phyloP scores from a whole-genome alignment of 192 early-diverging fungal species.

The Diversispora eburnea region DNA sequence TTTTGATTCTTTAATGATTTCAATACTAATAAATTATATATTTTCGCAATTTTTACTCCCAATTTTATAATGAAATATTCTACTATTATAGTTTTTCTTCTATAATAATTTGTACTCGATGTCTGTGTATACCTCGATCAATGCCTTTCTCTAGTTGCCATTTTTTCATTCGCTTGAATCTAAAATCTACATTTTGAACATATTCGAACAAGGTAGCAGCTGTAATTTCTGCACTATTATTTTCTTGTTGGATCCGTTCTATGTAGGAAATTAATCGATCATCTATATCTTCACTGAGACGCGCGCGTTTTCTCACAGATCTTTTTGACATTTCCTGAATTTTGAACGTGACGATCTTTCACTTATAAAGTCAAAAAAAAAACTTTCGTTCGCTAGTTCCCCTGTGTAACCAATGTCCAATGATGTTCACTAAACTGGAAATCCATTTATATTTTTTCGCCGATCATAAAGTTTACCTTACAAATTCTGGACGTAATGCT shows the following conservation, averaged over 20 bases:
- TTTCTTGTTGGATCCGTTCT: slow-evolving; percentile 7
- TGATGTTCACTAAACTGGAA: too few species aligned
- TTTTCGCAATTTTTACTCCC: neutral
- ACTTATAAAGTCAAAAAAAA: too few species aligned
- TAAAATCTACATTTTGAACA: slow-evolving; percentile 33
- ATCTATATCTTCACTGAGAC: slow-evolving; percentile 11
- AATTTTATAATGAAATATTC: too few species aligned
- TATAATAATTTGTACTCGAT: too few species aligned
- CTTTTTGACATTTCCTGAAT: neutral
- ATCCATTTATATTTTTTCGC: too few species aligned
- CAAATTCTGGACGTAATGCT: too few species aligned
- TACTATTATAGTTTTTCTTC: too few species aligned
- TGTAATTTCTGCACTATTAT: neutral
- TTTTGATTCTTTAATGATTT: neutral
- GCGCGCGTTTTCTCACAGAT: neutral
- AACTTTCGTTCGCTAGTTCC: too few species aligned
- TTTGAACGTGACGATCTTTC: too few species aligned
- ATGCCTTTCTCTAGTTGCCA: slow-evolving; percentile 35
- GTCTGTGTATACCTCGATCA: slow-evolving; percentile 30
- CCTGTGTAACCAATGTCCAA: too few species aligned
- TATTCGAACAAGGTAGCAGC: slow-evolving; percentile 32
- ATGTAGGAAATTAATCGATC: slow-evolving; percentile 2
- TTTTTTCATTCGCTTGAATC: slow-evolving; percentile 39
- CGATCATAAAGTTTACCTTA: too few species aligned
- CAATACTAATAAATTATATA: neutral